Conservation (phyloP, 768 basidiomycete genomes). For the Mycena vitilis region DNA sequence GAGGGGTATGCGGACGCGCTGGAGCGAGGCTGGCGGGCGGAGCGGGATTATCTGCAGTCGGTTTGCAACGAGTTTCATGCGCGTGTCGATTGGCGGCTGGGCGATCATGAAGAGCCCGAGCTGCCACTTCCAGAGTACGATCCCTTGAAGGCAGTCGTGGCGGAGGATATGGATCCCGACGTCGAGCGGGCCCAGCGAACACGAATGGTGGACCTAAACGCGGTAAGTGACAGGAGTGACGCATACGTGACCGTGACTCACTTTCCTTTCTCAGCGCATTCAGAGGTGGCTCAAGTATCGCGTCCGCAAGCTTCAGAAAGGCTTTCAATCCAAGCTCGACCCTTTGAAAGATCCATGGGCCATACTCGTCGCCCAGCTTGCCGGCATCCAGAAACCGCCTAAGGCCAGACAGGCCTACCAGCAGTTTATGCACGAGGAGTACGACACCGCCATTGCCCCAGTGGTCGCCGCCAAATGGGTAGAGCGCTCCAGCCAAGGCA, state of each 20-base stretch:
- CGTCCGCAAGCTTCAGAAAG: neutral
- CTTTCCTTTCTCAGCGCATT: conserved; percentile 20
- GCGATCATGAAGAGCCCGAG: conserved; percentile 13
- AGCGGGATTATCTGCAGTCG: neutral
- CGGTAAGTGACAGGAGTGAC: neutral
- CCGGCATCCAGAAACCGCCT: neutral
- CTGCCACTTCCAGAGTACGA: neutral
- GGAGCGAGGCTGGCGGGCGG: neutral
- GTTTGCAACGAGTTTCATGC: conserved; percentile 11
- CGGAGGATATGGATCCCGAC: neutral
- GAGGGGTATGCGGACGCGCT: neutral
- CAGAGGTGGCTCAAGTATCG: conserved; percentile 27
- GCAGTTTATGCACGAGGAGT: conserved; percentile 15
- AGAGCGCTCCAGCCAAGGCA: too few relatives aligned
- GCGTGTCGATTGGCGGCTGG: conserved; percentile 1
- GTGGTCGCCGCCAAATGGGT: neutral
- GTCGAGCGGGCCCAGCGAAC: neutral
- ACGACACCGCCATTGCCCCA: neutral
- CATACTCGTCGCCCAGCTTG: neutral
- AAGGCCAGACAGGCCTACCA: conserved; percentile 16
- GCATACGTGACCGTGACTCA: neutral
- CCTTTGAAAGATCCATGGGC: conserved; percentile 4
- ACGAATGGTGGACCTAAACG: neutral
- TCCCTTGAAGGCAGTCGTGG: neutral
- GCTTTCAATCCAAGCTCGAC: neutral